phyloP scores from a whole-genome alignment of 2,329 filamentous ascomycete species.

The Penicillium digitatum region DNA sequence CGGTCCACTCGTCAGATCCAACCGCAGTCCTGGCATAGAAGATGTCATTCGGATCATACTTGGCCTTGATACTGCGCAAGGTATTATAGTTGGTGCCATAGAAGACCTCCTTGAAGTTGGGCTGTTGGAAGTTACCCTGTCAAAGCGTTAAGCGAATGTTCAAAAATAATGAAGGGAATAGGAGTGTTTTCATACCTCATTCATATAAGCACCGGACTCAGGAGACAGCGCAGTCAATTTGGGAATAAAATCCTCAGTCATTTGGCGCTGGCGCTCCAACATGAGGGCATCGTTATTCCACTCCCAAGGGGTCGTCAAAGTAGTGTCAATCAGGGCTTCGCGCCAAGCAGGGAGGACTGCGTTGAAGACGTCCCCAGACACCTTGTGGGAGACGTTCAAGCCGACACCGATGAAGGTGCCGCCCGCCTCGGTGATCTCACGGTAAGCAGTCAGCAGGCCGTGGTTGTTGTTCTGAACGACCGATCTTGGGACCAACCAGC shows the following conservation, averaged over 20 bases:
- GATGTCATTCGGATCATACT: constrained; percentile 37
- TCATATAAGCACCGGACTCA: constrained; percentile 25
- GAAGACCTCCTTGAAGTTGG: constrained; percentile 36
- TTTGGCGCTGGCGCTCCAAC: constrained; percentile 34
- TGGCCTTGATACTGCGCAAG: constrained; percentile 35
- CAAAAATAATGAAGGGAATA: neutral
- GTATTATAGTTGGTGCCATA: constrained; percentile 38
- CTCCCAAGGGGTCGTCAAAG: constrained; percentile 38
- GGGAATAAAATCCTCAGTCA: constrained; percentile 41
- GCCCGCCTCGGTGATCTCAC: constrained; percentile 34
- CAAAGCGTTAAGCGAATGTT: neutral
- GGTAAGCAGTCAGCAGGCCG: constrained; percentile 31
- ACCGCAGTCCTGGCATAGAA: constrained; percentile 28
- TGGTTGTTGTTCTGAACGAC: constrained; percentile 33
- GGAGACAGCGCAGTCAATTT: constrained; percentile 37
- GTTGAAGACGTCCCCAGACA: constrained; percentile 42
- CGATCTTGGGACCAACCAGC: constrained; percentile 36
- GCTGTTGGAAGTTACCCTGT: constrained; percentile 32
- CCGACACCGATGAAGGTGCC: constrained; percentile 37
- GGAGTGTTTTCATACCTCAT: constrained; percentile 8
- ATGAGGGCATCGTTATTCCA: constrained; percentile 35
- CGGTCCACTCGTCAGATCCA: constrained; percentile 3
- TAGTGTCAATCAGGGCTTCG: constrained; percentile 40
- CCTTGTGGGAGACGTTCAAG: constrained; percentile 37
- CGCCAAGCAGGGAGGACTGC: constrained; percentile 44